Percentiles rank a stretch among this genome's conserved stretches.
Conservation (phyloP, 2,329 filamentous ascomycete species). For the Neofusicoccum sp. region DNA sequence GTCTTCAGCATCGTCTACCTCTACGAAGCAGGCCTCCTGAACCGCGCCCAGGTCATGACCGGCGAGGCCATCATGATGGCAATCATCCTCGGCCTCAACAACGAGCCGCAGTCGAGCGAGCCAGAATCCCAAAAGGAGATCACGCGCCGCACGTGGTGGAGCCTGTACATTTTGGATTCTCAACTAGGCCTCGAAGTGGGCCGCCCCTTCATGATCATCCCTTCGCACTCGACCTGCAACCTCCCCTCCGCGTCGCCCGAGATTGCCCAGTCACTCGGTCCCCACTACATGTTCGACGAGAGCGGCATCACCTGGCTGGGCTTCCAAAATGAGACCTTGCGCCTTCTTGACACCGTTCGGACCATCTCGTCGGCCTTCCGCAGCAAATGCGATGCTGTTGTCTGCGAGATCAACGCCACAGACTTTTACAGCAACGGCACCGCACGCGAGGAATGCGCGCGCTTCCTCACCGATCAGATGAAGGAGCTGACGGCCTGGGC, state of each 20-base stretch:
- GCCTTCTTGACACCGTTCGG: constrained; percentile 38
- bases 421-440: constrained; percentile 35
- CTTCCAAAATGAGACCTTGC: constrained; percentile 39
- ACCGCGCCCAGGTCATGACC: constrained; percentile 46
- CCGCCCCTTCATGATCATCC: constrained; percentile 44
- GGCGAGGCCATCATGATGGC: constrained; percentile 49
- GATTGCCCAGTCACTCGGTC: constrained; percentile 33
- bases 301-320: constrained; percentile 45
- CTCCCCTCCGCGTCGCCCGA: constrained; percentile 43
- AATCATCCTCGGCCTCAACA: constrained; percentile 50
- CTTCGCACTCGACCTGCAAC: constrained; percentile 38
- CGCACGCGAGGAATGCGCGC: constrained; percentile 35
- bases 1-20: constrained; percentile 49
- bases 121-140: constrained; percentile 38
- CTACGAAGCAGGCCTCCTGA: constrained; percentile 51
- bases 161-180: constrained; percentile 48
- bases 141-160: constrained; percentile 53
- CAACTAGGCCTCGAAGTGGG: constrained; percentile 53
- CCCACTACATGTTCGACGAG: constrained; percentile 35
- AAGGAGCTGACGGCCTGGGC: constrained; percentile 36
- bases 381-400: constrained; percentile 30
- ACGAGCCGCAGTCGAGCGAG: constrained; percentile 38
- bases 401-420: constrained; percentile 22
- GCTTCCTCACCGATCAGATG: constrained; percentile 33
- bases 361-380: constrained; percentile 42